Percentiles rank a stretch among this genome's conserved stretches.
Conservation (phyloP, 2,329 filamentous ascomycete species). For the Exserohilum rostratum region DNA sequence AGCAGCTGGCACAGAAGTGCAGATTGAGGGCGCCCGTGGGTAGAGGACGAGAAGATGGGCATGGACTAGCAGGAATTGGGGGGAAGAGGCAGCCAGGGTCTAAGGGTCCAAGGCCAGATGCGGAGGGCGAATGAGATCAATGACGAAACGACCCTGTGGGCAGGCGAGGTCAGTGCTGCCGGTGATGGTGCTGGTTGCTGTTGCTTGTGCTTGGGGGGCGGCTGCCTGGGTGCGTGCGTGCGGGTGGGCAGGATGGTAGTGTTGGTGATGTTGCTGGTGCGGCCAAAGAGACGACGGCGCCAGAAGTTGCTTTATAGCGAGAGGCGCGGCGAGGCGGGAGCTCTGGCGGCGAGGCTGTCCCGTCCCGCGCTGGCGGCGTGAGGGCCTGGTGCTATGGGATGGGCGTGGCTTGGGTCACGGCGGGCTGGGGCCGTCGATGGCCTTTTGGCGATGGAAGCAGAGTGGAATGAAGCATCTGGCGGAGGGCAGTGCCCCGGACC, state of each 20-base stretch:
- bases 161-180: conserved; percentile 17
- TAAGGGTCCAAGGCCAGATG: conserved; percentile 20
- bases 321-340: background rate
- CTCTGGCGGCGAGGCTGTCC: conserved; percentile 16
- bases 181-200: background rate
- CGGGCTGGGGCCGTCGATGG: too few species aligned
- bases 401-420: conserved; percentile 39
- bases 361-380: conserved; percentile 1
- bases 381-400: conserved; percentile 23
- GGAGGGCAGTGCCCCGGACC: conserved; percentile 16
- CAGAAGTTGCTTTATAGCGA: conserved; percentile 36
- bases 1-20: conserved; percentile 1
- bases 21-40: conserved; percentile 6
- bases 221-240: too few species aligned
- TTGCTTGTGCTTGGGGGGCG: too few species aligned
- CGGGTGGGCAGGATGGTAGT: background rate
- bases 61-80: conserved; percentile 2
- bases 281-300: conserved; percentile 7
- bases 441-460: too few species aligned
- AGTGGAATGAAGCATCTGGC: too few species aligned
- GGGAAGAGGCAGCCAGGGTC: conserved; percentile 12
- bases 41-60: conserved; percentile 1
- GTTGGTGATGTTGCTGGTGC: background rate
- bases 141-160: conserved; percentile 22
- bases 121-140: conserved; percentile 19